Evolutionary conservation across 2,329 filamentous ascomycete species (phyloP).

Genomic region (Xylaria digitata): DNA sequence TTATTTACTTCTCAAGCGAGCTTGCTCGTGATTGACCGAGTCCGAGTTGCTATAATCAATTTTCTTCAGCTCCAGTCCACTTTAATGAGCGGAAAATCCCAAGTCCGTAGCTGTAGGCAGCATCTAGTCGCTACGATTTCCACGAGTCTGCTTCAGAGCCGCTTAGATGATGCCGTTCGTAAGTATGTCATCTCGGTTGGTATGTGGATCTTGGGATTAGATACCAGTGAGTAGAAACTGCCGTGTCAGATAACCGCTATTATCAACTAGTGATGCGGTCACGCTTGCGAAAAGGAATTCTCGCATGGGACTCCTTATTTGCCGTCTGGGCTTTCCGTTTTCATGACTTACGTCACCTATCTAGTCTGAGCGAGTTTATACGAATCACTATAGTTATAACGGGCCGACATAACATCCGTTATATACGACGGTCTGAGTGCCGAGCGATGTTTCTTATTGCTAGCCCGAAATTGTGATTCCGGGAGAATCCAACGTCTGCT

Average conservation of each 20-base stretch:
- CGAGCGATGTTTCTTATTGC: constrained; percentile 32
- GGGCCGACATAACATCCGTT: constrained; percentile 33
- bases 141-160: too few species aligned
- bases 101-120: not conserved
- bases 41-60: not conserved
- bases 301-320: constrained; percentile 9
- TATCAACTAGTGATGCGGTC: not conserved
- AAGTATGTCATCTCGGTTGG: not conserved
- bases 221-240: constrained; percentile 14
- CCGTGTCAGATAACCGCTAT: constrained; percentile 1
- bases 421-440: constrained; percentile 23
- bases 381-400: constrained; percentile 15
- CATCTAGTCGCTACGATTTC: not conserved
- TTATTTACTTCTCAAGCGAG: not conserved
- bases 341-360: constrained; percentile 12
- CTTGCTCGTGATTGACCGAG: not conserved
- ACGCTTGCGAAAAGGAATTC: not conserved
- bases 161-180: not conserved
- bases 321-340: constrained; percentile 2
- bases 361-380: constrained; percentile 3
- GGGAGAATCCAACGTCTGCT: constrained; percentile 31
- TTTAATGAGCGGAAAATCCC: not conserved
- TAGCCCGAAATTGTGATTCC: constrained; percentile 30
- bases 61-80: not conserved
- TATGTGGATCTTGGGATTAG: not conserved